Percentiles rank a stretch among this genome's conserved stretches.
phyloP scores from a whole-genome alignment of 495 filamentous ascomycete species.

The Penicillium canescens region DNA sequence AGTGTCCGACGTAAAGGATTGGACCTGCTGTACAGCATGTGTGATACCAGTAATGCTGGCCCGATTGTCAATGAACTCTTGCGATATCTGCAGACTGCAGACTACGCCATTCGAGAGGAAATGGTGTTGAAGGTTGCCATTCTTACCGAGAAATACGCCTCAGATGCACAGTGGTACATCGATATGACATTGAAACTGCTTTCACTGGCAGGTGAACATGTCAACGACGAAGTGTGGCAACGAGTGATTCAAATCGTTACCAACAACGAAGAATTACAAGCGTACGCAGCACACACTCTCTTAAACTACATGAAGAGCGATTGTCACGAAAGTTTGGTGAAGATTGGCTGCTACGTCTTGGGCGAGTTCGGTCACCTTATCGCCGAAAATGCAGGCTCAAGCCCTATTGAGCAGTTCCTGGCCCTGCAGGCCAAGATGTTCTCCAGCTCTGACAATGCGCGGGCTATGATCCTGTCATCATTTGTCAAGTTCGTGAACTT shows the following conservation, averaged over 20 bases:
- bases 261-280: conserved; percentile 97
- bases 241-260: conserved; percentile 98
- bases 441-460: conserved; percentile 81
- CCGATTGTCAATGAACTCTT: conserved; percentile 92
- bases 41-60: conserved; percentile 86
- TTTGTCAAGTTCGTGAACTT: conserved; percentile 98
- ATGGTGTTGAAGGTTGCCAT: conserved; percentile 99
- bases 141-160: conserved; percentile 96
- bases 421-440: conserved; percentile 89
- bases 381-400: conserved; percentile 89
- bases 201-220: conserved; percentile 95
- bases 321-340: conserved; percentile 95
- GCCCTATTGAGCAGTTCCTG: conserved; percentile 96
- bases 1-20: conserved; percentile 94
- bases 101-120: conserved; percentile 97
- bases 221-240: conserved; percentile 99
- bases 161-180: conserved; percentile 98
- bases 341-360: conserved; percentile 93
- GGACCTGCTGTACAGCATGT: conserved; percentile 99
- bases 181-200: conserved; percentile 94
- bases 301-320: conserved; percentile 87
- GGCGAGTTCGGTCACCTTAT: conserved; percentile 98
- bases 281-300: conserved; percentile 92
- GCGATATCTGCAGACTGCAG: conserved; percentile 91
- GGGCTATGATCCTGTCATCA: conserved; percentile 90